Evolutionary conservation across 1,139 yeast genomes (phyloP), one percentile per base, ranked within the genome.

Genomic region (Hanseniaspora uvarum): DNA sequence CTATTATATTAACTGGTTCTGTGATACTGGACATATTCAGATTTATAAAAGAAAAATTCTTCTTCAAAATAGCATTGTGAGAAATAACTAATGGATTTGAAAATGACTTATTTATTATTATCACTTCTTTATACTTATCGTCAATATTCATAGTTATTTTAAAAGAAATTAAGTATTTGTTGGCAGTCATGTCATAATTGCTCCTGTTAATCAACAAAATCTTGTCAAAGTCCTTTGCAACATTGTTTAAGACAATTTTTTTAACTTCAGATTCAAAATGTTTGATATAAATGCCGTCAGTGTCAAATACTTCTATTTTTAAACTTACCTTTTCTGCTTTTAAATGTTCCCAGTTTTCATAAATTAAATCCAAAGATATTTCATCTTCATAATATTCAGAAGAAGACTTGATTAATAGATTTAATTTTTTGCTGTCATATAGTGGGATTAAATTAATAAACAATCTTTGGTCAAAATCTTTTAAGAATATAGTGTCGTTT

Each of bases 401-500:
- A 1, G 63, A 56, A 23, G 61, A 61, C 4, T 47, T 39, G 1
- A 65, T 48, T 11, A 43, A 49, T 8, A 64, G 24, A 10, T 56
- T 52, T 6, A 63, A 58, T 43, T 57, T 59, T n/a, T 57, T 56
- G 7, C 46, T 44, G 26, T 56, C 46, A 44, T 55, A 61, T 1
- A 64, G 55, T 7, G 62, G 62, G 26, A 56, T 55, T 2, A 64
- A 56, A 5, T 54, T 40, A 14, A 63, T 44, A 2, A 26, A 33
- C 10, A 43, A 45, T 5, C 58, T 54, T 4, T 56, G 48, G 11
- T 52, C 49, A 39, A 61, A 64, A 37, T 61, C 60, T 45, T 62
- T 59, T 3, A 60, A 55, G 26, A 66, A 64, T 8, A 56, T 58
- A 1, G 66, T 63, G 18, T 56, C 58, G 2, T 63, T 63, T n/a